Conservation (phyloP, 768 basidiomycete species). For the Hygrophoropsis aurantiaca region DNA sequence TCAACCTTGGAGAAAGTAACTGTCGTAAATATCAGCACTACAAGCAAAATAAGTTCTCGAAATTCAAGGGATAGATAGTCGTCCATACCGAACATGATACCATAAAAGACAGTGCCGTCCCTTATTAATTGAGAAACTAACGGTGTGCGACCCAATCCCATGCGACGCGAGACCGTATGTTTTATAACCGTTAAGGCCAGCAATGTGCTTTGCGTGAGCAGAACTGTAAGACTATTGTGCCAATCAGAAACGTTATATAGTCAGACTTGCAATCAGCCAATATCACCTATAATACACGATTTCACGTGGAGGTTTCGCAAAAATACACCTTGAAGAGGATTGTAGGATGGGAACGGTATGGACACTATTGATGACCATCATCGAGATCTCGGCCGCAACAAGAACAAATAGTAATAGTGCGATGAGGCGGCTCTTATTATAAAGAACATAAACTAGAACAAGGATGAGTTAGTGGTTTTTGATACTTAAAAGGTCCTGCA, state of each 20-base stretch:
- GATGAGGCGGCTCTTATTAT: conserved; percentile 33
- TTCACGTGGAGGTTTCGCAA: background rate
- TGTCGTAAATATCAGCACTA: background rate
- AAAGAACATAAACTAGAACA: conserved; percentile 24
- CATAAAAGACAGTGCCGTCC: conserved; percentile 47
- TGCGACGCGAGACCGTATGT: conserved; percentile 31
- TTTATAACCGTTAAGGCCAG: conserved; percentile 39
- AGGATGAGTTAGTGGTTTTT: background rate
- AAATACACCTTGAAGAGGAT: conserved; percentile 1
- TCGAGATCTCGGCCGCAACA: conserved; percentile 30
- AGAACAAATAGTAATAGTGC: conserved; percentile 21
- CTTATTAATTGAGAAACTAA: conserved; percentile 40
- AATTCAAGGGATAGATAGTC: background rate
- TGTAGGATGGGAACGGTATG: conserved; percentile 29
- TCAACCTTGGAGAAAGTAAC: background rate
- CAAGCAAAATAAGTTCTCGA: background rate
- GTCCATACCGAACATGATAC: conserved; percentile 40
- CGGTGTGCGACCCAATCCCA: conserved; percentile 42
- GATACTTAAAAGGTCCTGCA: background rate
- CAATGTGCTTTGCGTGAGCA: conserved; percentile 39
- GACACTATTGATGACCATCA: conserved; percentile 29
- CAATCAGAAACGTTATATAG: too few species aligned
- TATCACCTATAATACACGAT: background rate
- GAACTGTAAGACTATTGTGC: conserved; percentile 23
- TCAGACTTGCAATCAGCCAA: too few species aligned